Conservation (phyloP, 140 eudicot species). For the Anethum foeniculum region DNA sequence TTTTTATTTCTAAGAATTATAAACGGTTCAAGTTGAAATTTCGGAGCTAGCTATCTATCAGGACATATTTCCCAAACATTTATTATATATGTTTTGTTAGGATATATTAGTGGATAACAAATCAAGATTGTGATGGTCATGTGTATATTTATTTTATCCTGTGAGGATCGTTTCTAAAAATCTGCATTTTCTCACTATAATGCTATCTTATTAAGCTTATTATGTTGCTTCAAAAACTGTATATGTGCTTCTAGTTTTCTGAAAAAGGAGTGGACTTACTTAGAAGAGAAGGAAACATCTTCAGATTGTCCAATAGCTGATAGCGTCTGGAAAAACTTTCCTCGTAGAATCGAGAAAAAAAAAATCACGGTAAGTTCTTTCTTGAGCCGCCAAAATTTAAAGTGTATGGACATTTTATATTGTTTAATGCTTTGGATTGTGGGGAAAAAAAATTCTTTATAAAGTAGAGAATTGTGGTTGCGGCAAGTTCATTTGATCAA, state of each 20-base stretch:
- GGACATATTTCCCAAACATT: not conserved
- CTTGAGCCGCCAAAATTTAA: constrained; percentile 9
- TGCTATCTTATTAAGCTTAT: constrained; percentile 1
- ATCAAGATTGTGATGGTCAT: not conserved
- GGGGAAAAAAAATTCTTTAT: not conserved
- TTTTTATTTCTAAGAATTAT: not conserved
- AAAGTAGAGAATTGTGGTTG: not conserved
- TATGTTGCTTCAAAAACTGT: constrained; percentile 10
- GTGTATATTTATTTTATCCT: not conserved
- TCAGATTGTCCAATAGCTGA: constrained; percentile 37
- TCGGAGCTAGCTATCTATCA: not conserved
- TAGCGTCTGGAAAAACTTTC: constrained; percentile 49
- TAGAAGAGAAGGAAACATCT: constrained; percentile 31
- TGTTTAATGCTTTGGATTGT: not conserved
- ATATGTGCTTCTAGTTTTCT: constrained; percentile 44
- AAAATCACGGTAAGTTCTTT: constrained; percentile 46
- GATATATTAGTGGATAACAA: not conserved
- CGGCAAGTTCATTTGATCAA: not conserved
- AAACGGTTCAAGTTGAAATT: not conserved
- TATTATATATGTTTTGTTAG: not conserved
- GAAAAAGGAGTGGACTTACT: constrained; percentile 60
- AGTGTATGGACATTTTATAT: not conserved
- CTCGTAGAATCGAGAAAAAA: constrained; percentile 34
- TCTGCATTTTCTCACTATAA: constrained; percentile 6
- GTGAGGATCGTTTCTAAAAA: not conserved